Evolutionary conservation across 139 green algal species (phyloP), one percentile per base, ranked within the genome.

Genomic region (Micractinium sp.): DNA sequence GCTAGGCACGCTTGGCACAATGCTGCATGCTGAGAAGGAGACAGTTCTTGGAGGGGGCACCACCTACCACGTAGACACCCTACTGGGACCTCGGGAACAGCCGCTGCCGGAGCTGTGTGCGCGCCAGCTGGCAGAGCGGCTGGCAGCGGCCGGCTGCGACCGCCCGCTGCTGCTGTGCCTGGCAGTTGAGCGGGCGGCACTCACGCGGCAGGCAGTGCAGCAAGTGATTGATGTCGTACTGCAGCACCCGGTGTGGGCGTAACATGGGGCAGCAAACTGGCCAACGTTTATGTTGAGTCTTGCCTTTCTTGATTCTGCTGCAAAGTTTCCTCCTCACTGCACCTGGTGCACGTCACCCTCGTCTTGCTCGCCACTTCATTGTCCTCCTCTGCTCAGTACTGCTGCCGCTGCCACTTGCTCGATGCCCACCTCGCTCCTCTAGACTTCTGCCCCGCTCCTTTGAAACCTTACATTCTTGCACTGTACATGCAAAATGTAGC

Each of bases 1-100:
- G 61, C 69, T 90, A 27, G 91, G 84, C 69, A 94, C 88, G 13
- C 76, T 95, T 33, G 92, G 92, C 38, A 90, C 90, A 20, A 69
- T 95, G 0, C 74, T 93, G 53, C 35, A 77, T 0, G 87, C 92
- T 19, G 81, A 88, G 81, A 86, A 80, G n/a, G 87, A 92, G 41
- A 33, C 15, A 33, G 78, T 87, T 33, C 78, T 93, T 4, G 85
- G 81, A 41, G 86, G 82, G 53, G 92, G 74, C 47, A 79, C 60
- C 66, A 90, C 81, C 9, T 94, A 86, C 38, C 78, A 27, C 1
- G 86, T 92, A 3, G 73, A 81, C 14, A 90, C 81, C 31, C 85
- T 94, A 41, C 82, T 94, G 90, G 92, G 33, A 61, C 33, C 27
- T 18, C 69, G 88, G 12, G 86, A 91, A 69, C 86, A 93, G n/a